Base-by-base conservation (phyloP, 1,284 basidiomycete genomes). In the Mixia osmundae region DNA sequence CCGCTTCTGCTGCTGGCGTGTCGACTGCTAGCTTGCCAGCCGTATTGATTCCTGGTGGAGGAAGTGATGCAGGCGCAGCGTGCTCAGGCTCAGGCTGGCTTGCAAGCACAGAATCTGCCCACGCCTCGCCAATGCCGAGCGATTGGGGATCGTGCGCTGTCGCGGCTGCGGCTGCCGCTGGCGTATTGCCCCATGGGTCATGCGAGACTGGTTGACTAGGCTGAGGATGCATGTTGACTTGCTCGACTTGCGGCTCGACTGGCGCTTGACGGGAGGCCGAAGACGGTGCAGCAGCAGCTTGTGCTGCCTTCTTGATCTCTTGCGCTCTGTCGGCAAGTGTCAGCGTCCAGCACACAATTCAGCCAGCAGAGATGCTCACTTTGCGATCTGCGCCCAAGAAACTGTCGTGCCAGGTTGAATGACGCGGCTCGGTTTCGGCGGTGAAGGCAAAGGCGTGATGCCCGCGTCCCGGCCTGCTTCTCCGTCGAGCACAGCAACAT, bases 341-440 rank as follows among this genome's bases (percentile, higher is more conserved):
- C 8, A 31, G 9, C 19, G n/a, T 8, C 14, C n/a, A 16, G 25
- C 37, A 3, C 16, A 19, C 16, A 32, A 15, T 1, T 9, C 21
- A 9, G 7, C 31, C 8, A 8, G 9, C 12, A 10, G 9, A 33
- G 31, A 11, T 6, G 21, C 43, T 20, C 16, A 48, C 47, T 42
- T 37, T 16, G 49, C 46, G 25, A 50, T 48, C 30, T 46, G 44
- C 5, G 49, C 49, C 49, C 49, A 50, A 20, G 49, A 50, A 15
- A 40, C 23, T 23, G 35, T 40, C 6, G 31, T 32, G 15, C 25
- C 36, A 14, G 39, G 23, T 14, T 24, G 20, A 7, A 34, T 24
- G 33, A 34, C 19, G 6, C 20, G n/a, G n/a, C n/a, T n/a, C n/a
- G n/a, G n/a, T n/a, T n/a, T n/a, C n/a, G n/a, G n/a, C n/a, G n/a